phyloP scores from a whole-genome alignment of 2,329 filamentous ascomycete species.

The Penicillium italicum region DNA sequence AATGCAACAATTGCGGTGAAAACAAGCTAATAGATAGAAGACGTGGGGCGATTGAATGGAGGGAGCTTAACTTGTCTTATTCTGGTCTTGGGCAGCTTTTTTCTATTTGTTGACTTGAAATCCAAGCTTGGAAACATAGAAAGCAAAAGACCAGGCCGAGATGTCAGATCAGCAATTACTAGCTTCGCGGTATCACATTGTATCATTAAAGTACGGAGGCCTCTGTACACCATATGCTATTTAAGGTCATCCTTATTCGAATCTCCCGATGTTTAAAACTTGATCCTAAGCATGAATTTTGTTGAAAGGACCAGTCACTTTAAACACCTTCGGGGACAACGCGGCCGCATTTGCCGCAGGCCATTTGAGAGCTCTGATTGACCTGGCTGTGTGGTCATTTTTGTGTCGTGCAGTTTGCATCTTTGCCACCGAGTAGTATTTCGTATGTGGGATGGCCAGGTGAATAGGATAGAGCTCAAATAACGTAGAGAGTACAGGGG shows the following conservation, averaged over 20 bases:
- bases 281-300: background rate
- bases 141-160: background rate
- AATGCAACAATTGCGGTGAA: constrained; percentile 14
- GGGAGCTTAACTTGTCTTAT: no score
- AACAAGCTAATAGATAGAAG: background rate
- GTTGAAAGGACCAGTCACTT: background rate
- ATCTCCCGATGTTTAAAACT: background rate
- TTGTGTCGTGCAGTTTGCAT: constrained; percentile 3
- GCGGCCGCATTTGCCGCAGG: background rate
- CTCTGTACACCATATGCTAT: background rate
- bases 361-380: background rate
- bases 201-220: background rate
- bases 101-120: background rate
- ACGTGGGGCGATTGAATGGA: background rate
- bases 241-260: background rate
- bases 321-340: background rate
- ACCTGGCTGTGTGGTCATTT: background rate
- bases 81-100: no score
- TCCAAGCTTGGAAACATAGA: background rate
- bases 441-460: no score
- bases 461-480: background rate
- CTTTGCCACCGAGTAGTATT: background rate
- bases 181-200: background rate
- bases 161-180: background rate
- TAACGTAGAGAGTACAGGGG: background rate